Evolutionary conservation across 306 rosid species (phyloP), one percentile per base, ranked within the genome.

Genomic region (Fragaria vesca): DNA sequence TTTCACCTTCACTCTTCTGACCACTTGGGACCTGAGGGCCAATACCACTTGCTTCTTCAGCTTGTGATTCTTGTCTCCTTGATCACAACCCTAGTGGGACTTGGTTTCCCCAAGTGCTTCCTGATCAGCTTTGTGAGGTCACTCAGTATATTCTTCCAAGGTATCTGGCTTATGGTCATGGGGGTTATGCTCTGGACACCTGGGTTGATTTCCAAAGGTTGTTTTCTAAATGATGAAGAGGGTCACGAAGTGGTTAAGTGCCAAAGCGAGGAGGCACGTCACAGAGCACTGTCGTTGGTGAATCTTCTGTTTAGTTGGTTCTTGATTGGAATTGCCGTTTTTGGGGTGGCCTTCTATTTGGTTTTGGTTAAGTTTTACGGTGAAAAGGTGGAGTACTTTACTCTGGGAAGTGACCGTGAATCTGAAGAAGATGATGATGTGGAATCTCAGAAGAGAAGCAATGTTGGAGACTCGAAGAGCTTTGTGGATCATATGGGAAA

Each of bases 181-280:
- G 98, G 98, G 0, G 52, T 88, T 62, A 84, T 86, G 84, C 86
- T 95, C 0, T 95, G 97, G 97, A 95, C 89, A 0, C 97, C 97
- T 0, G 71, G 34, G 2, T 76, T 95, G 16, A 72, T 92, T 0
- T 65, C 91, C 0, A 92, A 91, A 85, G 98, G 96, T 1, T 95
- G 98, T 26, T 81, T 78, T 74, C 70, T 95, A 70, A 73, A 89
- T 45, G 1, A 0, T 0, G 97, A 89, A 42, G 88, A 86, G 15
- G 98, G 93, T 5, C 97, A 88, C 48, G 1, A 46, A n/a, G 96
- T 91, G 36, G 97, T 85, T 5, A 81, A 88, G 26, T 95, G 98
- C 73, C 50, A 52, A 0, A 79, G 72, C 15, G 68, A 88, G 1
- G 78, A 75, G 43, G 57, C 95, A 0, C 93, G 85, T 52, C 88